Percentiles rank a stretch among this genome's conserved stretches.
These are phyloP conservation scores for Ceratobasidium sp. DNA, from an alignment of 1,284 basidiomycete genomes.

Conservation along the genomic window DNA sequence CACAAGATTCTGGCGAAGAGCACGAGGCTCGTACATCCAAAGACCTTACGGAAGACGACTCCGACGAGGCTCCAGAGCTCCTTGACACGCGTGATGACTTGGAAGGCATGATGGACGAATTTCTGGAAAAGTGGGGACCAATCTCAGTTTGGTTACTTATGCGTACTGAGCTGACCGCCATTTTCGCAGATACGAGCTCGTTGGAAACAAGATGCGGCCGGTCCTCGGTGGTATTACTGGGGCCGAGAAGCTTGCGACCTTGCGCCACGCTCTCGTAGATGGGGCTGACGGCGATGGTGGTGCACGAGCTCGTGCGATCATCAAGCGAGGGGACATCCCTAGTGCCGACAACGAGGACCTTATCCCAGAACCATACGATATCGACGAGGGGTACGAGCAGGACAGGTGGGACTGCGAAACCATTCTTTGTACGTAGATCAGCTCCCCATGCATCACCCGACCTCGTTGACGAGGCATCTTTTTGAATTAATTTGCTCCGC, in stretches of 20 bases:
- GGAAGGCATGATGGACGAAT: slow-evolving; percentile 92
- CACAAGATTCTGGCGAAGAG: slow-evolving; percentile 74
- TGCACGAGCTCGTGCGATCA: slow-evolving; percentile 47
- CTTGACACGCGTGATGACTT: slow-evolving; percentile 89
- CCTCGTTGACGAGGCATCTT: slow-evolving; percentile 7
- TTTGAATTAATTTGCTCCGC: slow-evolving; percentile 34
- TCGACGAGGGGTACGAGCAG: slow-evolving; percentile 68
- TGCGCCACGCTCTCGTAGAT: slow-evolving; percentile 82
- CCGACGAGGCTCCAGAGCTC: slow-evolving; percentile 78
- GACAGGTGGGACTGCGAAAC: slow-evolving; percentile 96
- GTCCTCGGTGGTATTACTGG: slow-evolving; percentile 77
- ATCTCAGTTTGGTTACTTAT: slow-evolving; percentile 29
- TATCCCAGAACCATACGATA: slow-evolving; percentile 66
- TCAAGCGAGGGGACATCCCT: slow-evolving; percentile 55
- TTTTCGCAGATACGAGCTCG: slow-evolving; percentile 77
- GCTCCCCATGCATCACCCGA: slow-evolving; percentile 12
- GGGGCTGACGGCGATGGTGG: slow-evolving; percentile 50
- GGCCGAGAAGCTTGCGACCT: slow-evolving; percentile 80
- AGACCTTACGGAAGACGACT: slow-evolving; percentile 57
- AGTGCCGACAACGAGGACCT: slow-evolving; percentile 61
- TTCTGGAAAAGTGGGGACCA: slow-evolving; percentile 74
- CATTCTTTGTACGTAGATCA: slow-evolving; percentile 79
- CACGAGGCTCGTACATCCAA: slow-evolving; percentile 56
- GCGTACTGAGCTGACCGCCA: neutral
- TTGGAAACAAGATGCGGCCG: slow-evolving; percentile 83